These are phyloP conservation scores for Trichosporon asahii DNA, from an alignment of 1,284 basidiomycete genomes.

Conservation along the genomic window DNA sequence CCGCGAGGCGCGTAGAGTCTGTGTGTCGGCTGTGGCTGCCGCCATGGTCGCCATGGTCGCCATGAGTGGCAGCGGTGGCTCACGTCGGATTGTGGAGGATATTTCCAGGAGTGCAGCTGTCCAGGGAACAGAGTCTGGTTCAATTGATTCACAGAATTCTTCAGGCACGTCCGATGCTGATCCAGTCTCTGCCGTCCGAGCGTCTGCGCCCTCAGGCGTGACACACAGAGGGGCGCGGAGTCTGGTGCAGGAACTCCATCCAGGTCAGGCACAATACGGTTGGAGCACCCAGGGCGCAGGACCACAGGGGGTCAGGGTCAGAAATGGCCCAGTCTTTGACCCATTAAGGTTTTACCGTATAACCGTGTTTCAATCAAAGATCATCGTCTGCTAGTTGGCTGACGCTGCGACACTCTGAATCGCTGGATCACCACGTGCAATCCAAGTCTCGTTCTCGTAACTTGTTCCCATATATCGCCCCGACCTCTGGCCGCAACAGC, in stretches of 20 bases:
- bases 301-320: not conserved
- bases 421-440: conserved; percentile 4
- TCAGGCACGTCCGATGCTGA: not conserved
- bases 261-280: not conserved
- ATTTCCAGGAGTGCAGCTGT: not conserved
- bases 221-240: not conserved
- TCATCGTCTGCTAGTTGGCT: not conserved
- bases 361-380: conserved; percentile 7
- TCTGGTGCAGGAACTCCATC: too few relatives aligned
- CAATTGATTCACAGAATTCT: not conserved
- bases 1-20: not conserved
- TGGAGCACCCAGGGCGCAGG: not conserved
- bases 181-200: not conserved
- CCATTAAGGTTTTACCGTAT: conserved; percentile 4
- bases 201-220: not conserved
- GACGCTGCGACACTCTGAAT: not conserved
- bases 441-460: not conserved
- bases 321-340: not conserved
- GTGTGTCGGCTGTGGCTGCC: not conserved
- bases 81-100: not conserved
- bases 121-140: not conserved
- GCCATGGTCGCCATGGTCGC: not conserved
- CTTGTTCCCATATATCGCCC: not conserved
- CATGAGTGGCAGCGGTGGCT: not conserved
- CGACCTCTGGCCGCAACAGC: not conserved